Evolutionary conservation across 495 filamentous ascomycete genomes (phyloP), one percentile per base, ranked within the genome.

Genomic region (Xylaria palmicola): DNA sequence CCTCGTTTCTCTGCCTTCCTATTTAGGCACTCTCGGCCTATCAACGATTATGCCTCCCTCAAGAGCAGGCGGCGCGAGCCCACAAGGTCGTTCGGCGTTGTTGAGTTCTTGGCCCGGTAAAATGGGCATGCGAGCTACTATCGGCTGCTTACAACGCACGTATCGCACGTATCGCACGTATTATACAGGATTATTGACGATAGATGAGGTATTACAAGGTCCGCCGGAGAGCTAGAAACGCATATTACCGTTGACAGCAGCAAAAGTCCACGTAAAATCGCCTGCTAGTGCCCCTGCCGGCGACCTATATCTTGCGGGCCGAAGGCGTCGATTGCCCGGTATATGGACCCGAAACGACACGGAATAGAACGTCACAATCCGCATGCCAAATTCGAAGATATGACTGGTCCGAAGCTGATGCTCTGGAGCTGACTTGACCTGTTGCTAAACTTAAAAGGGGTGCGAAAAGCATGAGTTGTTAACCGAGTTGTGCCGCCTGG

Each of bases 381-480:
- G 37, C 37, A 60, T 56, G 64, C 64, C 64, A 43, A 56, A 36
- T 66, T 56, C 51, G 55, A 60, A 59, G 48, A 62, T 62, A 50
- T 55, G 40, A 19, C 47, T 13, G 30, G 49, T 54, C 43, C 26
- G 59, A 62, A 60, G 39, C 56, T 29, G 44, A 63, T 57, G 40
- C 57, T 45, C 36, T 62, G 50, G 55, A 60, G 57, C 52, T 44
- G 34, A 36, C 60, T 62, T 56, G 50, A 45, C 59, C 55, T 60
- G 41, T 60, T 66, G 36, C 58, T 58, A 34, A 48, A 53, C 41
- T 30, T 40, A 52, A 63, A n/a, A 52, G 37, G 50, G 55, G 64
- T 32, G 52, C 24, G 39, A 32, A 56, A 44, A 30, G 36, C 15
- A 37, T 13, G 37, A 56, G 37, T 20, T 56, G 37, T 32, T 32